Conservation (phyloP, 73 alveolate genomes). For the Blepharisma japonicum region DNA sequence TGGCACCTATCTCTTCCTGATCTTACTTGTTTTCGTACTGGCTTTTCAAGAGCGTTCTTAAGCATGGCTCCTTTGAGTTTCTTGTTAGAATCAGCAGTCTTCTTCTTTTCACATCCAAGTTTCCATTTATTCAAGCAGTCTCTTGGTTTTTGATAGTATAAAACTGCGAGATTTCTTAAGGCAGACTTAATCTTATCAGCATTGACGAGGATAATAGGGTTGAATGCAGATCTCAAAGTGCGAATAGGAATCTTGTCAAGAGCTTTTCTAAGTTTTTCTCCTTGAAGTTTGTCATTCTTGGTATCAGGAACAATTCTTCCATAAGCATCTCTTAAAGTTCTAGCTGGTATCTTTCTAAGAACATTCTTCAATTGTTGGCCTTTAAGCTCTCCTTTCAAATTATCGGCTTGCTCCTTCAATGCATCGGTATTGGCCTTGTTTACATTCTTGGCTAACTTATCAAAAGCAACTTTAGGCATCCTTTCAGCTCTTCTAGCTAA, state of each 20-base stretch:
- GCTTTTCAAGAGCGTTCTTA: constrained; percentile 2
- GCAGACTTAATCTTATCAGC: constrained; percentile 1
- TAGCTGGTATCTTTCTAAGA: background rate
- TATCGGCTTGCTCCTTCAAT: background rate
- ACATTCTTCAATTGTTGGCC: constrained; percentile 1
- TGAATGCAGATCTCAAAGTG: constrained; percentile 14
- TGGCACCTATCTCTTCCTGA: background rate
- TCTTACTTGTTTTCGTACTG: background rate
- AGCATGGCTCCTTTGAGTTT: background rate
- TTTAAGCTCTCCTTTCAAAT: background rate
- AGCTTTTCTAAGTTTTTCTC: constrained; percentile 19
- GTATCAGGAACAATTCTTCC: background rate
- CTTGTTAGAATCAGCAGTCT: background rate
- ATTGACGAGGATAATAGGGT: background rate
- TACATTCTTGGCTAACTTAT: background rate
- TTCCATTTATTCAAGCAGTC: background rate
- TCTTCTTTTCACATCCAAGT: background rate
- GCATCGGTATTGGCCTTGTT: background rate
- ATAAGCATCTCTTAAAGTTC: background rate
- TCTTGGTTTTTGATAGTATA: background rate
- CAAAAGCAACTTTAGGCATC: background rate
- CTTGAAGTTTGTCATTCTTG: too few species aligned
- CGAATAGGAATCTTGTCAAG: background rate
- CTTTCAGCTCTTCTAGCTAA: background rate
- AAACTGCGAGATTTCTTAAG: background rate